These are phyloP conservation scores for Fusarium xyrophilum DNA, from an alignment of 2,329 filamentous ascomycete genomes.

Conservation along the genomic window DNA sequence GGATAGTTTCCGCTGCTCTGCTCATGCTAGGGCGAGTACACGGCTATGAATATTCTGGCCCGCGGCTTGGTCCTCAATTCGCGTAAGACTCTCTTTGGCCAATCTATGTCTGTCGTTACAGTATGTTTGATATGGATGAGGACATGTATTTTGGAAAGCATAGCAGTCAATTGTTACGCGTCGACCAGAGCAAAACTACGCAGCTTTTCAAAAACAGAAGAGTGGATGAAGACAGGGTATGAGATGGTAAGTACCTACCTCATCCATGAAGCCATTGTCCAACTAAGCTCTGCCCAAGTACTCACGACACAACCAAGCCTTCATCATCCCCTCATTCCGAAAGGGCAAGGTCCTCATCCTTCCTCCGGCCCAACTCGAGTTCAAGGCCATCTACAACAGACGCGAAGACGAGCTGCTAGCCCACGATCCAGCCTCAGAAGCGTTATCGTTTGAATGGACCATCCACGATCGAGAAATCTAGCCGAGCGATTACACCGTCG, in stretches of 20 bases:
- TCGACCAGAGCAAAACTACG: not conserved
- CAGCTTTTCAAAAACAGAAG: constrained; percentile 1
- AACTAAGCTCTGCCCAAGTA: not conserved
- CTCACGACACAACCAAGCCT: not conserved
- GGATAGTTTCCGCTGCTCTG: too few species aligned
- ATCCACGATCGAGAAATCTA: not conserved
- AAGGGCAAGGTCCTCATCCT: not conserved
- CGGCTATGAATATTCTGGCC: too few species aligned
- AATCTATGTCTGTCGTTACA: too few species aligned
- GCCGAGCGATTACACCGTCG: not conserved
- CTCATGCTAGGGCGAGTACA: too few species aligned
- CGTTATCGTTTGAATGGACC: not conserved
- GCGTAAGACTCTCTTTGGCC: too few species aligned
- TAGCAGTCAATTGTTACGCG: too few species aligned
- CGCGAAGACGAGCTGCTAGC: not conserved
- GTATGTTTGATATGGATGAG: too few species aligned
- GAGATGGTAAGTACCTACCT: not conserved
- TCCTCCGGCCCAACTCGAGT: not conserved
- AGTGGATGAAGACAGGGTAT: not conserved
- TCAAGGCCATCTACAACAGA: not conserved
- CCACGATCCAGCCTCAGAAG: not conserved
- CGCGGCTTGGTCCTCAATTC: too few species aligned
- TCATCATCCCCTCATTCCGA: not conserved
- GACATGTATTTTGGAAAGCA: too few species aligned
- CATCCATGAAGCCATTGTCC: rapidly evolving